phyloP scores from a whole-genome alignment of 164 flowering plant species.

The Umbellularia californica region DNA sequence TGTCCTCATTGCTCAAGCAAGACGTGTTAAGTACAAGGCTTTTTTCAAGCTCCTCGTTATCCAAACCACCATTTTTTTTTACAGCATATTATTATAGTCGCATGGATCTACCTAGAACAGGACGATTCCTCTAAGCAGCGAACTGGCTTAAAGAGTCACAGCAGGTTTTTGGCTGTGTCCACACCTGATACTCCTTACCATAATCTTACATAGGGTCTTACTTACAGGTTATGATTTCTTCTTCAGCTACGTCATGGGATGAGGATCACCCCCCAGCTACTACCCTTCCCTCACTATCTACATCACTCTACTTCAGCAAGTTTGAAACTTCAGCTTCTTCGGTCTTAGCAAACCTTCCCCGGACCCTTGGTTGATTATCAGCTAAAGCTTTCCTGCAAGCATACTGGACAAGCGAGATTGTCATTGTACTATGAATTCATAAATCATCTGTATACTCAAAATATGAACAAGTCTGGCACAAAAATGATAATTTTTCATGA shows the following conservation, averaged over 20 bases:
- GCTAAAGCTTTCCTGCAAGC: slow-evolving; percentile 99
- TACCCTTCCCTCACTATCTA: too few species aligned
- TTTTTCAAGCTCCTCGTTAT: background rate
- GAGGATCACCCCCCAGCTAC: background rate
- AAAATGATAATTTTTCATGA: background rate
- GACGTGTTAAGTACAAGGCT: background rate
- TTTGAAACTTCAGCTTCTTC: slow-evolving; percentile 45
- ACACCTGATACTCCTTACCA: background rate
- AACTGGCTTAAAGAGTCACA: background rate
- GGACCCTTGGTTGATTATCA: slow-evolving; percentile 92
- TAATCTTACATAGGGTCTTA: background rate
- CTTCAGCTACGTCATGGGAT: background rate
- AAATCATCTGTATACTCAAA: background rate
- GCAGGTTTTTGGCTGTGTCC: background rate
- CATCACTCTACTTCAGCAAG: slow-evolving; percentile 4
- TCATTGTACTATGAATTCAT: background rate
- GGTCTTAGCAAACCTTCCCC: slow-evolving; percentile 95
- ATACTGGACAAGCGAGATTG: slow-evolving; percentile 49
- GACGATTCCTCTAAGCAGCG: too few species aligned
- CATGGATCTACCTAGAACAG: too few species aligned
- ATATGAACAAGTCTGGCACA: background rate
- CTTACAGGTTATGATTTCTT: background rate
- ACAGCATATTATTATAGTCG: background rate
- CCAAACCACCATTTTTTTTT: background rate
- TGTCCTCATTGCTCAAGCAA: too few species aligned